These are phyloP conservation scores for Ormosia semicastrata DNA, from an alignment of 306 rosid genomes.

Conservation along the genomic window DNA sequence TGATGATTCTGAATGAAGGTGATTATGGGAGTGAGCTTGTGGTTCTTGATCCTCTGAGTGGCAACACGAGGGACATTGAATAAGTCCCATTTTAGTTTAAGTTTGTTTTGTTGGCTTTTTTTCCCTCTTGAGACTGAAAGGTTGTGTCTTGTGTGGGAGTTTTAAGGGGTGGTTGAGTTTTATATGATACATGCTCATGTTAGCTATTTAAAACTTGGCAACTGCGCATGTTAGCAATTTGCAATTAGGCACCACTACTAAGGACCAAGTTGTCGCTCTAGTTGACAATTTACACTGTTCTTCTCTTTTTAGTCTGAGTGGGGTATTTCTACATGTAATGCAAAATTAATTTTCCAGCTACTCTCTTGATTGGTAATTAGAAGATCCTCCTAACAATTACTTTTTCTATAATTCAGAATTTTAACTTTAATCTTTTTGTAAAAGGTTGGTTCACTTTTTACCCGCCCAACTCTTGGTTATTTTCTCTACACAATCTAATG, in stretches of 20 bases:
- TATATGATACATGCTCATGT: slow-evolving; percentile 17
- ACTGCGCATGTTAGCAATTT: not conserved
- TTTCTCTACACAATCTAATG: not conserved
- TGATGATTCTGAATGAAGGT: slow-evolving; percentile 47
- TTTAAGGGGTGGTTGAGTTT: slow-evolving; percentile 13
- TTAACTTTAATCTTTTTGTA: no score
- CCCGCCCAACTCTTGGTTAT: no score
- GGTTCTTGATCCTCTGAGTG: slow-evolving; percentile 17
- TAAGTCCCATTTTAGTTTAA: slow-evolving; percentile 39
- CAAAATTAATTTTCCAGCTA: no score
- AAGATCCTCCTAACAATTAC: not conserved
- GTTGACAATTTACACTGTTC: not conserved
- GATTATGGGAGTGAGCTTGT: slow-evolving; percentile 18
- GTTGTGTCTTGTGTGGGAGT: not conserved
- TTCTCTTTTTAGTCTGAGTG: not conserved
- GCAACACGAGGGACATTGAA: slow-evolving; percentile 45
- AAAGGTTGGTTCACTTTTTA: no score
- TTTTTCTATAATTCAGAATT: no score
- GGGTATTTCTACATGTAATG: not conserved
- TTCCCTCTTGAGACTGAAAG: not conserved
- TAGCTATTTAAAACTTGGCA: not conserved
- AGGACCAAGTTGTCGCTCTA: not conserved
- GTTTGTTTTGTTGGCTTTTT: not conserved
- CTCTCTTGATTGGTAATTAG: no score
- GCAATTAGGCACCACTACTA: not conserved